Percentiles rank a stretch among this genome's conserved stretches.
Evolutionary conservation across 768 basidiomycete species (phyloP).

Genomic region (Amanita phalloides): DNA sequence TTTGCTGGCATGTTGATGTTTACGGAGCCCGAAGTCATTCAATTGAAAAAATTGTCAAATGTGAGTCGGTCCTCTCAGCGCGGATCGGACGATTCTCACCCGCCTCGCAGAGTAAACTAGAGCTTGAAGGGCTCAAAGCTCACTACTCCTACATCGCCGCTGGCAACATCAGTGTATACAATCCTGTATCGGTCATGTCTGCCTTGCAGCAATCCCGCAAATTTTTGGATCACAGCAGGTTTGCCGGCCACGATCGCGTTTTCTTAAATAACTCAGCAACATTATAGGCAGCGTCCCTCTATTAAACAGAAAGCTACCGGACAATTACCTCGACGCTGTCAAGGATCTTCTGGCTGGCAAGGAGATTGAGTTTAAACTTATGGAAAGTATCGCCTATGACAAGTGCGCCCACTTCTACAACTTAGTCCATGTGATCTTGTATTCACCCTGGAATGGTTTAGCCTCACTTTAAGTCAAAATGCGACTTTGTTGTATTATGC

Average conservation of each 20-base stretch:
- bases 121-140: too few species aligned
- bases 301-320: too few species aligned
- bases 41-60: conserved; percentile 5
- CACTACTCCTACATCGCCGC: conserved; percentile 9
- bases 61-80: conserved; percentile 4
- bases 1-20: conserved; percentile 10
- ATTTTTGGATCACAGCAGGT: conserved; percentile 10
- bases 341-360: conserved; percentile 5
- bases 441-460: conserved; percentile 6
- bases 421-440: conserved; percentile 6
- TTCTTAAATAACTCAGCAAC: too few species aligned
- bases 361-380: conserved; percentile 8
- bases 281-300: too few species aligned
- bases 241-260: too few species aligned
- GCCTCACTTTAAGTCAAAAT: conserved; percentile 7
- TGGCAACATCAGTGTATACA: conserved; percentile 8
- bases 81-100: conserved; percentile 2
- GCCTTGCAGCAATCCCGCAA: conserved; percentile 5
- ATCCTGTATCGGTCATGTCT: conserved; percentile 9
- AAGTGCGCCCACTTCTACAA: conserved; percentile 6
- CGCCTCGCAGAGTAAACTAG: conserved; percentile 4
- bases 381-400: conserved; percentile 6
- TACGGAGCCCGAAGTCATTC: conserved; percentile 8
- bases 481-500: conserved; percentile 11
- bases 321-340: too few species aligned